Conservation (phyloP, 75 land plant genomes). For the Cunninghamia lanceolata region DNA sequence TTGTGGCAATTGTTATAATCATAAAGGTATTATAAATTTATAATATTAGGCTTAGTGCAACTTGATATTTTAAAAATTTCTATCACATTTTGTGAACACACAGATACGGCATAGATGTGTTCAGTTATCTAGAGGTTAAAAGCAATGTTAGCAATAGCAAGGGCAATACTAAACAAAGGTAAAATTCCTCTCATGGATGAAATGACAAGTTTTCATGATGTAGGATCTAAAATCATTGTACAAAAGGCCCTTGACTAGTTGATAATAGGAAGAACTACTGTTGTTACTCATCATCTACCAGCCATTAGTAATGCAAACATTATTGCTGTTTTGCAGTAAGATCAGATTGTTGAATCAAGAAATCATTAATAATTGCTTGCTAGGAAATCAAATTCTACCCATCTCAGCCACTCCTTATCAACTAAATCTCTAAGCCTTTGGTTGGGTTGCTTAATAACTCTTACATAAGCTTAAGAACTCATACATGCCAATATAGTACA, state of each 20-base stretch:
- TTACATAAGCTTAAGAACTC: constrained; percentile 87
- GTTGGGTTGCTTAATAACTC: constrained; percentile 54
- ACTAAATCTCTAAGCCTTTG: constrained; percentile 62
- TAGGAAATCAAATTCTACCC: constrained; percentile 90
- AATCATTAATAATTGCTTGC: constrained; percentile 77
- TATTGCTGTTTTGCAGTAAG: constrained; percentile 83
- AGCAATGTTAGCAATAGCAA: constrained; percentile 94
- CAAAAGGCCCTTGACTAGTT: constrained; percentile 93
- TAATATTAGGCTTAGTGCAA: background rate
- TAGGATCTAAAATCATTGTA: constrained; percentile 87
- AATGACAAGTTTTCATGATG: constrained; percentile 96
- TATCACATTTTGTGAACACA: background rate
- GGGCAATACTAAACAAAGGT: constrained; percentile 93
- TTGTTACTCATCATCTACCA: constrained; percentile 92
- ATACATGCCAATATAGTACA: too few relatives aligned
- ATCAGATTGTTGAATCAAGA: constrained; percentile 86
- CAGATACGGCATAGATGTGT: constrained; percentile 94
- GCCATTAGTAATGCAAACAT: constrained; percentile 85
- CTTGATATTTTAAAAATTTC: background rate
- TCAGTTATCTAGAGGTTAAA: constrained; percentile 96
- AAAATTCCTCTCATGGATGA: constrained; percentile 94
- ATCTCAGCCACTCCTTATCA: too few relatives aligned
- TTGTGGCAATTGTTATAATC: background rate
- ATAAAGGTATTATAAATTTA: too few relatives aligned
- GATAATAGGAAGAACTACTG: constrained; percentile 95